Percentiles rank a stretch among this genome's conserved stretches.
phyloP scores from a whole-genome alignment of 2,329 filamentous ascomycete genomes.

The Simplicillium sp. region DNA sequence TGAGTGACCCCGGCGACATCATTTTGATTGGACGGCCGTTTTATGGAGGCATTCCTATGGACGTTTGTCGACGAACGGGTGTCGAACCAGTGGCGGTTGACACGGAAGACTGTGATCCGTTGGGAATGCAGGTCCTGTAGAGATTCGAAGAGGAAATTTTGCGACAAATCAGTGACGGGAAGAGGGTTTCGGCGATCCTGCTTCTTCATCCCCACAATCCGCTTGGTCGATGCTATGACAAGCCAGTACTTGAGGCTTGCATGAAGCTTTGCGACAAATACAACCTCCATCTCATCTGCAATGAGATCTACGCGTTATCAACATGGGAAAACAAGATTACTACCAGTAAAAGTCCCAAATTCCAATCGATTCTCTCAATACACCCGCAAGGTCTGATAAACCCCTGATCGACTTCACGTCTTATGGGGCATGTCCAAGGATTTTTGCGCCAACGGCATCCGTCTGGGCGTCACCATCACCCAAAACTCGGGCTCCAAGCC shows the following conservation, averaged over 20 bases:
- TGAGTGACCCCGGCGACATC: background rate
- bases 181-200: background rate
- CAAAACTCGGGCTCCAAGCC: too few relatives aligned
- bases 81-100: background rate
- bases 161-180: background rate
- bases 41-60: background rate
- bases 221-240: background rate
- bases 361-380: constrained; percentile 37
- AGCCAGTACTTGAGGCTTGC: background rate
- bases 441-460: constrained; percentile 47
- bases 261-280: constrained; percentile 38
- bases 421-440: constrained; percentile 38
- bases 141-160: background rate
- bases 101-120: background rate
- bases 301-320: constrained; percentile 42
- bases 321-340: too few relatives aligned
- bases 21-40: constrained; percentile 1
- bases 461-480: constrained; percentile 40
- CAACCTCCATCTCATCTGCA: constrained; percentile 41
- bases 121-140: background rate
- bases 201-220: constrained; percentile 1
- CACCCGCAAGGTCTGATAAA: constrained; percentile 34
- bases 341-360: too few relatives aligned
- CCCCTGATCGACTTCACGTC: constrained; percentile 37
- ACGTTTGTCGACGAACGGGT: background rate